These are phyloP conservation scores for Epichloe aotearoae DNA, from an alignment of 2,329 filamentous ascomycete genomes.

Conservation along the genomic window DNA sequence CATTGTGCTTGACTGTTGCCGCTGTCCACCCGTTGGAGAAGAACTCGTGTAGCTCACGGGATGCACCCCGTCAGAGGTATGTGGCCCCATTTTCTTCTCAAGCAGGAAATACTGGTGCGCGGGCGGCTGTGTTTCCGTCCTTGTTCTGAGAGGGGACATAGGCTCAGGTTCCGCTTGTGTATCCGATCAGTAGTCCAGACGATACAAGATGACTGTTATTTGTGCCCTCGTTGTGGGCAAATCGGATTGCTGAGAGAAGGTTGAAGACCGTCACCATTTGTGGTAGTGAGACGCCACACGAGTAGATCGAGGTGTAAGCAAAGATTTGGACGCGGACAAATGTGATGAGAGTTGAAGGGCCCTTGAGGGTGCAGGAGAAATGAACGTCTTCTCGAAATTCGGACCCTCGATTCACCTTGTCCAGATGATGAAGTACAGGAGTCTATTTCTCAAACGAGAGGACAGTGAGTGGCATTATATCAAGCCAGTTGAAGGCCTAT, in stretches of 20 bases:
- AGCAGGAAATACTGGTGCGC: slow-evolving; percentile 7
- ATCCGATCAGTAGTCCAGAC: background rate
- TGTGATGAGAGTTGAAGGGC: background rate
- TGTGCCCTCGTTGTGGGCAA: background rate
- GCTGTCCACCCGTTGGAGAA: slow-evolving; percentile 12
- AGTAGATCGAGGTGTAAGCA: background rate
- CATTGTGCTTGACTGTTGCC: slow-evolving; percentile 17
- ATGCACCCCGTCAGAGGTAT: slow-evolving; percentile 15
- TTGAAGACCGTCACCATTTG: background rate
- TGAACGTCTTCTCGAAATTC: background rate
- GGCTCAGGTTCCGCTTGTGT: slow-evolving; percentile 1
- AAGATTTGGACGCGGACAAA: background rate
- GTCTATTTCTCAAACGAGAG: background rate
- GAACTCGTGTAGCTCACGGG: slow-evolving; percentile 20
- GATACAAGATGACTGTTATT: background rate
- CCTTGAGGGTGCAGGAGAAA: background rate
- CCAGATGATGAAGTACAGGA: background rate
- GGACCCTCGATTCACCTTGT: background rate
- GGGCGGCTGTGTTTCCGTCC: background rate
- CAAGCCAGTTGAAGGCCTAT: background rate
- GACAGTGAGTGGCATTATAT: background rate
- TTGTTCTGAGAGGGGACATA: background rate
- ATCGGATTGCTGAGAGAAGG: background rate
- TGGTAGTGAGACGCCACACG: background rate
- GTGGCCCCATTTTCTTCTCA: slow-evolving; percentile 15